These are phyloP conservation scores for Candida khao-thaluensis DNA, from an alignment of 805 yeast species.

Conservation along the genomic window DNA sequence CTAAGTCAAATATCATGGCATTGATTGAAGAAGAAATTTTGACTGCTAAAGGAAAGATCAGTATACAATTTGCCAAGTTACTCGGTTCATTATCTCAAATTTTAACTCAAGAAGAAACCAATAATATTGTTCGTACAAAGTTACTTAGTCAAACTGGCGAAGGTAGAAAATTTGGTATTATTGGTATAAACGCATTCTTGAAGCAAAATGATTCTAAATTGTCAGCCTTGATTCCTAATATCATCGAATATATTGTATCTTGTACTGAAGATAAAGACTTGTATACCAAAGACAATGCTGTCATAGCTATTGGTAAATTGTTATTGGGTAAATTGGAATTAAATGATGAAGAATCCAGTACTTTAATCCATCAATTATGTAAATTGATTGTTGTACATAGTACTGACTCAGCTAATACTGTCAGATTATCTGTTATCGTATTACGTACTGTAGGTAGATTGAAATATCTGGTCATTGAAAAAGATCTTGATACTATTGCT, in stretches of 20 bases:
- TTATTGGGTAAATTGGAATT: constrained; percentile 48
- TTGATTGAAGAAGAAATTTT: constrained; percentile 72
- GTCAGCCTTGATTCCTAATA: constrained; percentile 49
- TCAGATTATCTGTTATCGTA: constrained; percentile 76
- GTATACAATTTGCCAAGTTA: constrained; percentile 73
- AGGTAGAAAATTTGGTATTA: constrained; percentile 57
- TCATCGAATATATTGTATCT: constrained; percentile 47
- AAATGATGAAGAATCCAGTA: constrained; percentile 38
- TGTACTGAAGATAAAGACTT: constrained; percentile 44
- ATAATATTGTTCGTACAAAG: constrained; percentile 55
- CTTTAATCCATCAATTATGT: constrained; percentile 54
- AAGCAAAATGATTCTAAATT: constrained; percentile 69
- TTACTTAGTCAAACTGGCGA: constrained; percentile 48
- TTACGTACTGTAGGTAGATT: constrained; percentile 71
- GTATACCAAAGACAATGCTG: constrained; percentile 70
- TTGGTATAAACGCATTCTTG: constrained; percentile 76
- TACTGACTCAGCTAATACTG: constrained; percentile 67
- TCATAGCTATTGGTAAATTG: constrained; percentile 79
- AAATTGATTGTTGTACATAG: constrained; percentile 49
- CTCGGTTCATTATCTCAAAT: constrained; percentile 75
- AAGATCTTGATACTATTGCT: constrained; percentile 55
- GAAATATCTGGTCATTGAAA: constrained; percentile 50
- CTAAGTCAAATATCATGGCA: constrained; percentile 65
- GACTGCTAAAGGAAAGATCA: constrained; percentile 53
- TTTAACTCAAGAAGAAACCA: constrained; percentile 62